Conservation (phyloP, 768 basidiomycete species). For the Lepiota brunneoincarnata region DNA sequence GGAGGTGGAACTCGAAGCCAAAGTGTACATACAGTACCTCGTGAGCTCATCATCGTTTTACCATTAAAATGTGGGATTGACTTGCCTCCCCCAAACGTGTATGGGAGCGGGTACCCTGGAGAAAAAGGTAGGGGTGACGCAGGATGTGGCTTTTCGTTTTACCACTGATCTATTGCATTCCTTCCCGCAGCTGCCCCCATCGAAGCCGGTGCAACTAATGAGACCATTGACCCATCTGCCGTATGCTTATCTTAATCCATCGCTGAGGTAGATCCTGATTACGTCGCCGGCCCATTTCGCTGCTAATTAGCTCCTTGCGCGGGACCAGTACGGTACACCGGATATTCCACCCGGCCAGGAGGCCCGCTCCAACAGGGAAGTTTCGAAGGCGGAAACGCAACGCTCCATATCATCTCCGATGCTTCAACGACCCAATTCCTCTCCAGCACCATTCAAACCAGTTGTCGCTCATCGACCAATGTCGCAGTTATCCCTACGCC, state of each 20-base stretch:
- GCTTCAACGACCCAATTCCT: conserved; percentile 41
- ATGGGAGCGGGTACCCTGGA: conserved; percentile 67
- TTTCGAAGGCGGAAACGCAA: conserved; percentile 31
- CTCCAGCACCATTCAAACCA: conserved; percentile 42
- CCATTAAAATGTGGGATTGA: too few species aligned
- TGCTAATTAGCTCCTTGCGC: background rate
- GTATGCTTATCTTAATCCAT: conserved; percentile 24
- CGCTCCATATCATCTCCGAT: conserved; percentile 47
- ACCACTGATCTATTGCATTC: conserved; percentile 65
- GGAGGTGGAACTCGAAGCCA: too few species aligned
- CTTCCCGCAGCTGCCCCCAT: conserved; percentile 19
- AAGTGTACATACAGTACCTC: too few species aligned
- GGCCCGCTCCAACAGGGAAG: conserved; percentile 42
- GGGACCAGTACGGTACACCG: conserved; percentile 24
- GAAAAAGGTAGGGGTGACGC: conserved; percentile 40
- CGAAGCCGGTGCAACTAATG: background rate
- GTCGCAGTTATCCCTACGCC: conserved; percentile 13
- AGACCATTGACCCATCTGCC: too few species aligned
- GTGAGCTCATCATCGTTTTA: too few species aligned
- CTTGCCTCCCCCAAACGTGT: too few species aligned
- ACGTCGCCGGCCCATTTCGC: background rate
- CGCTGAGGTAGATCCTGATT: conserved; percentile 30
- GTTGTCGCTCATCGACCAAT: conserved; percentile 24
- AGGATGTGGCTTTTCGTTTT: conserved; percentile 56
- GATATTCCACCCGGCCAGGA: conserved; percentile 46